Evolutionary conservation across 108 stramenopile species (phyloP), one percentile per base, ranked within the genome.

Genomic region (Cyclotella cryptica): DNA sequence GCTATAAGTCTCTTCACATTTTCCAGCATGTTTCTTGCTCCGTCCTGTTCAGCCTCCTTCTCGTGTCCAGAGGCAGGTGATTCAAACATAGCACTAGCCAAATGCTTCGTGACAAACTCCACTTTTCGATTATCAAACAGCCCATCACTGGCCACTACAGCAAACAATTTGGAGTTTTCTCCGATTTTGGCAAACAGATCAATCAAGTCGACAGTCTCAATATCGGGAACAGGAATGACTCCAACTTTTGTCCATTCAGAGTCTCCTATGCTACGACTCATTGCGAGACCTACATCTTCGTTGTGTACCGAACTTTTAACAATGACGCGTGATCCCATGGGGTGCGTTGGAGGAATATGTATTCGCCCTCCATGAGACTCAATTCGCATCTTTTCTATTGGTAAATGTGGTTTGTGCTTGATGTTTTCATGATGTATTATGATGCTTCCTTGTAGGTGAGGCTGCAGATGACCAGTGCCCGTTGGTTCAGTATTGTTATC

Each of bases 241-340:
- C 93, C 93, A 3, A 85, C 78, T 12, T 39, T 29, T 59, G 78
- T 83, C 82, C 85, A 88, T 72, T 89, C 89, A 83, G 61, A 83
- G 57, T 94, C 90, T 13, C 93, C 93, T 69, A 94, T 75, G 66
- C 77, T 81, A 43, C 93, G 86, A 62, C 87, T 88, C 89, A 91
- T 91, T 52, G 87, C 89, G 47, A 92, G 45, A 18, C 84, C 88
- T n/a, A 91, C 88, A 39, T 84, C 81, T 26, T 89, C 91, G 10
- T 67, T 42, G 10, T 75, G 64, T 13, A 77, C 73, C 19, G 69
- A 42, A 42, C 71, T 84, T 21, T 72, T 60, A 1, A 79, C 85
- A 55, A 88, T 70, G 26, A 90, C 92, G 7, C 88, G 79, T 22
- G 73, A 69, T 45, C 69, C 72, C 73, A 83, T 83, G 22, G 87